Evolutionary conservation across 2,329 filamentous ascomycete genomes (phyloP).

Genomic region (Fusarium clavum): DNA sequence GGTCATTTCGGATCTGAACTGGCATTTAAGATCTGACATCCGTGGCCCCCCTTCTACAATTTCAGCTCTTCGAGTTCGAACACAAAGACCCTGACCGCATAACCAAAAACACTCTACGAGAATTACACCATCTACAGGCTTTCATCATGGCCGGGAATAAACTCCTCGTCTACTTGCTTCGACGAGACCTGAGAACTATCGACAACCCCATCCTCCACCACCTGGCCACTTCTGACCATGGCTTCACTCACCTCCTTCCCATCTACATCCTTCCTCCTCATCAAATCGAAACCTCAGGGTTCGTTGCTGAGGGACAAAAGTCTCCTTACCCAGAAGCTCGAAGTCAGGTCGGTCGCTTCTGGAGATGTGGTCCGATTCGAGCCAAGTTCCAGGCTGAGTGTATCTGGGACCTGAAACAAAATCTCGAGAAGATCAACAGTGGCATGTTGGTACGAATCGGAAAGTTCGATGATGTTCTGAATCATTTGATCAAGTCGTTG

Average conservation of each 20-base stretch:
- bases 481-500: slow-evolving; percentile 65
- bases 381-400: slow-evolving; percentile 78
- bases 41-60: not conserved
- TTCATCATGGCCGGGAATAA: slow-evolving; percentile 54
- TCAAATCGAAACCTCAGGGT: slow-evolving; percentile 80
- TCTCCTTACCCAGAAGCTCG: slow-evolving; percentile 77
- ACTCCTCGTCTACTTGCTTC: slow-evolving; percentile 76
- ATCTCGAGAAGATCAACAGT: slow-evolving; percentile 68
- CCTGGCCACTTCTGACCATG: slow-evolving; percentile 62
- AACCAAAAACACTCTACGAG: not conserved
- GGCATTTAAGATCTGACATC: not conserved
- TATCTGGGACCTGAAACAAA: slow-evolving; percentile 77
- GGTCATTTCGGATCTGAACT: not conserved
- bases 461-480: slow-evolving; percentile 67
- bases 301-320: slow-evolving; percentile 65
- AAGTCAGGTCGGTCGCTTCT: slow-evolving; percentile 74
- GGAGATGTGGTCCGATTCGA: slow-evolving; percentile 79
- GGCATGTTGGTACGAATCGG: slow-evolving; percentile 74
- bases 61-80: slow-evolving; percentile 2
- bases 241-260: slow-evolving; percentile 76
- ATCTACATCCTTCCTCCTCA: slow-evolving; percentile 76
- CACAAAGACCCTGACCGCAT: not conserved
- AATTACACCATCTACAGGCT: not conserved
- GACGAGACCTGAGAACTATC: slow-evolving; percentile 76
- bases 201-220: slow-evolving; percentile 80